A percentile compares a stretch with the other conserved stretches of the same genome.
Evolutionary conservation across 2,329 filamentous ascomycete species (phyloP).

Genomic region (Neofusicoccum ribis): DNA sequence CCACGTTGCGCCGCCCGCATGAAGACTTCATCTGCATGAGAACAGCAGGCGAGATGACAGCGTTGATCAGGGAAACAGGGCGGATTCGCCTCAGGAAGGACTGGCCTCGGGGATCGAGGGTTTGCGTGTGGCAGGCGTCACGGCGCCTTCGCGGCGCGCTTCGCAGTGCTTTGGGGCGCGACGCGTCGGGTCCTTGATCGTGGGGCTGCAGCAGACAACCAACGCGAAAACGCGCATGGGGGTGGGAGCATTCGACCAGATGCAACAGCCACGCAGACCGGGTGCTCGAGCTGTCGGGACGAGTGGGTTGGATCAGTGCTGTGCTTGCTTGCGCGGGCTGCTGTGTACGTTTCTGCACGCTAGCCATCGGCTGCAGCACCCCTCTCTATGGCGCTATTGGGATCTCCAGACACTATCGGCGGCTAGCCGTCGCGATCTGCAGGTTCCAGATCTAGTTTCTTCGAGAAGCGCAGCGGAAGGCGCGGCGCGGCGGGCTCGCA

Average conservation of each 20-base stretch:
- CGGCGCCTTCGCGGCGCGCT: no score
- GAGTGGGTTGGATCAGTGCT: no score
- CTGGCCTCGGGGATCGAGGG: background rate
- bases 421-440: background rate
- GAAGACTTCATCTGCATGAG: background rate
- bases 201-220: no score
- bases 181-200: background rate
- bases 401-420: constrained; percentile 7
- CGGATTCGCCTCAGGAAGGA: no score
- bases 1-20: background rate
- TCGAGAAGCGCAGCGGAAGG: constrained; percentile 6
- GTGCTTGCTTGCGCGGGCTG: no score
- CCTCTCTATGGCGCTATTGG: background rate
- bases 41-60: background rate
- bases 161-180: background rate
- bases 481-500: background rate
- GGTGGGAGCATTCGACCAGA: no score
- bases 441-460: background rate
- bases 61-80: constrained; percentile 2
- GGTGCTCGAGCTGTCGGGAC: no score
- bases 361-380: no score
- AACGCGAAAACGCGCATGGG: no score
- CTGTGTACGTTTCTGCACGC: no score
- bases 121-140: no score
- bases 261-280: no score